Evolutionary conservation across 176 grass and related monocot species (phyloP).

Genomic region (Carex littledalei): DNA sequence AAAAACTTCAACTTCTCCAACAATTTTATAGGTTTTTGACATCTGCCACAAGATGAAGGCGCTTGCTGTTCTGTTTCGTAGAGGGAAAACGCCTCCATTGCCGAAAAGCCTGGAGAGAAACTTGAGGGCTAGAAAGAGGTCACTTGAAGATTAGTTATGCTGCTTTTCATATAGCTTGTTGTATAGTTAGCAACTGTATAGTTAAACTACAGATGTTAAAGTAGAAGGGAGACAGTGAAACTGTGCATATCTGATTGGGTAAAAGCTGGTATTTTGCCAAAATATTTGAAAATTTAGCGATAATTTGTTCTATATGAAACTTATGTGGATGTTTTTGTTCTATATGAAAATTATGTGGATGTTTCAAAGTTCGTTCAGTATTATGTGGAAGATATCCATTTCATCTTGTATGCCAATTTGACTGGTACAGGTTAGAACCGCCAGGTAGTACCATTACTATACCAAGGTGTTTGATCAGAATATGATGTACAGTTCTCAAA

Average conservation of each 20-base stretch:
- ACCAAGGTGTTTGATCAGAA: background rate
- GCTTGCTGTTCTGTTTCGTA: slow-evolving; percentile 76
- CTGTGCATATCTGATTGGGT: background rate
- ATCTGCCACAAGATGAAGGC: slow-evolving; percentile 77
- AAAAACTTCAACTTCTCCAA: background rate
- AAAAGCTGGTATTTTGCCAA: background rate
- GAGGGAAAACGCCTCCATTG: slow-evolving; percentile 55
- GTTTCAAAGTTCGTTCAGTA: background rate
- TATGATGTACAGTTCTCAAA: slow-evolving; percentile 7
- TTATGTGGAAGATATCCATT: background rate
- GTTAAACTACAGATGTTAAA: slow-evolving; percentile 10
- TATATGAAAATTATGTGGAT: background rate
- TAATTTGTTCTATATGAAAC: background rate
- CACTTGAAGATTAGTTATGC: slow-evolving; percentile 70
- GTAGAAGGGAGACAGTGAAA: background rate
- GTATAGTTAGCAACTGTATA: slow-evolving; percentile 33
- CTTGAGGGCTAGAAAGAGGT: slow-evolving; percentile 64
- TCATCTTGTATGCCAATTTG: background rate
- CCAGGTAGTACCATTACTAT: background rate
- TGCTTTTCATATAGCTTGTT: slow-evolving; percentile 32
- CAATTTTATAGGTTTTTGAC: slow-evolving; percentile 57
- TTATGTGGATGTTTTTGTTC: background rate
- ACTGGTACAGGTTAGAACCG: background rate
- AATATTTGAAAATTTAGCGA: background rate
- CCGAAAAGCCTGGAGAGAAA: slow-evolving; percentile 69